Conservation (phyloP, 306 rosid species). For the Phaseolus lunatus region DNA sequence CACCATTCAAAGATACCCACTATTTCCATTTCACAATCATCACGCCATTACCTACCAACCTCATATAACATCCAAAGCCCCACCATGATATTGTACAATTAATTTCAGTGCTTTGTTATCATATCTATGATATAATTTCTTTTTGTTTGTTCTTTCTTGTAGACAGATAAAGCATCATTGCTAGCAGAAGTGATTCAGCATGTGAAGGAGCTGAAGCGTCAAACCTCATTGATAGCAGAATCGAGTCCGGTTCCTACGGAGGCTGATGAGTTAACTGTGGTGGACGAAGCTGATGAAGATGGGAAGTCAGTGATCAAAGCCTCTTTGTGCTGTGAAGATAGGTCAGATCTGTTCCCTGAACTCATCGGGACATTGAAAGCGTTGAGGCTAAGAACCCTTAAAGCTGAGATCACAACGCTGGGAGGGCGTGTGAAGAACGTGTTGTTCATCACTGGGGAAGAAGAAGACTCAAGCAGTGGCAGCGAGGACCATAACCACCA, state of each 20-base stretch:
- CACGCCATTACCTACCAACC: slow-evolving; percentile 37
- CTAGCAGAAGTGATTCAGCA: slow-evolving; percentile 96
- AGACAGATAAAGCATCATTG: slow-evolving; percentile 97
- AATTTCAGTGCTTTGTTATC: background rate
- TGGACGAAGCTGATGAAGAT: slow-evolving; percentile 79
- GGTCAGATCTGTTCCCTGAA: slow-evolving; percentile 86
- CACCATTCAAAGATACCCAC: slow-evolving; percentile 38
- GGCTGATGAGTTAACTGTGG: slow-evolving; percentile 79
- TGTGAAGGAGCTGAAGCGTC: slow-evolving; percentile 89
- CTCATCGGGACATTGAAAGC: slow-evolving; percentile 80
- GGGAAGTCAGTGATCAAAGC: slow-evolving; percentile 84
- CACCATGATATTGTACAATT: background rate
- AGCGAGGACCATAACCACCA: slow-evolving; percentile 44
- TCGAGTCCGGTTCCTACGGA: slow-evolving; percentile 86
- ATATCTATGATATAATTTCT: background rate
- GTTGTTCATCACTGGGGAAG: slow-evolving; percentile 77
- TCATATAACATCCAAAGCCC: slow-evolving; percentile 19
- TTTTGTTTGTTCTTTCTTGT: background rate
- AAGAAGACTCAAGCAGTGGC: slow-evolving; percentile 49
- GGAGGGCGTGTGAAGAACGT: slow-evolving; percentile 96
- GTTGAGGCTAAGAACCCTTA: slow-evolving; percentile 72
- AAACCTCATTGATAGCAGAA: slow-evolving; percentile 82
- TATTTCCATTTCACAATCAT: slow-evolving; percentile 28
- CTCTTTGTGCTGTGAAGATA: slow-evolving; percentile 88
- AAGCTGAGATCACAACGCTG: slow-evolving; percentile 89